Conservation (phyloP, 2,329 filamentous ascomycete genomes). For the Capronia coronata region DNA sequence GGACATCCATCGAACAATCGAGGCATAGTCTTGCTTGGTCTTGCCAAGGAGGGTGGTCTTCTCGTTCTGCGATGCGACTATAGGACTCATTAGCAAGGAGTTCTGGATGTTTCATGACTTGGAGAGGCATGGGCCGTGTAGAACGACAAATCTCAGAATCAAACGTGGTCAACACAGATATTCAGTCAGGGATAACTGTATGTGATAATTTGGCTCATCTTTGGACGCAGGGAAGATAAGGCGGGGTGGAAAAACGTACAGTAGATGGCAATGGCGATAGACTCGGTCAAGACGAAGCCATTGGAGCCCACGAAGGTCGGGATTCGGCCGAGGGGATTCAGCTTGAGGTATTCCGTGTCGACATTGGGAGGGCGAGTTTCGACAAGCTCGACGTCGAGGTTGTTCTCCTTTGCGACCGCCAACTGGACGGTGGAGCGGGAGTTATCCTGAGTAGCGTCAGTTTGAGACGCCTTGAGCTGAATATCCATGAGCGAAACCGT, state of each 20-base stretch:
- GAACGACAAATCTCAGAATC: constrained; percentile 60
- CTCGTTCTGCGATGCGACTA: constrained; percentile 98
- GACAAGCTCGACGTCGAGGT: constrained; percentile 82
- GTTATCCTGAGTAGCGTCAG: constrained; percentile 27
- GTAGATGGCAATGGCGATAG: constrained; percentile 94
- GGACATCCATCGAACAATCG: constrained; percentile 97
- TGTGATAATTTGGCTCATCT: constrained; percentile 68
- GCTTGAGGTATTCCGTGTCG: constrained; percentile 70
- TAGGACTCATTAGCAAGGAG: constrained; percentile 15
- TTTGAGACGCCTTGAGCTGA: constrained; percentile 17
- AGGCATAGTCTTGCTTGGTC: constrained; percentile 99
- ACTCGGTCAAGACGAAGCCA: constrained; percentile 82
- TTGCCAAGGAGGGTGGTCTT: constrained; percentile 98
- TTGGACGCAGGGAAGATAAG: constrained; percentile 16
- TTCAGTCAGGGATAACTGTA: constrained; percentile 99
- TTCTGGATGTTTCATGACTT: constrained; percentile 22
- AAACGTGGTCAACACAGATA: constrained; percentile 82
- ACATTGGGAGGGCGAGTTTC: constrained; percentile 59
- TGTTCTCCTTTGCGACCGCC: constrained; percentile 95
- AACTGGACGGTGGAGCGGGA: constrained; percentile 49
- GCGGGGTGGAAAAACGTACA: constrained; percentile 56
- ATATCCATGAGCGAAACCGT: constrained; percentile 36
- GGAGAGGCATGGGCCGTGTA: constrained; percentile 2
- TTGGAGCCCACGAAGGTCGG: constrained; percentile 89
- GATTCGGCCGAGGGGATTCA: constrained; percentile 84